Conservation (phyloP, 768 basidiomycete species). For the Mycena amicta region DNA sequence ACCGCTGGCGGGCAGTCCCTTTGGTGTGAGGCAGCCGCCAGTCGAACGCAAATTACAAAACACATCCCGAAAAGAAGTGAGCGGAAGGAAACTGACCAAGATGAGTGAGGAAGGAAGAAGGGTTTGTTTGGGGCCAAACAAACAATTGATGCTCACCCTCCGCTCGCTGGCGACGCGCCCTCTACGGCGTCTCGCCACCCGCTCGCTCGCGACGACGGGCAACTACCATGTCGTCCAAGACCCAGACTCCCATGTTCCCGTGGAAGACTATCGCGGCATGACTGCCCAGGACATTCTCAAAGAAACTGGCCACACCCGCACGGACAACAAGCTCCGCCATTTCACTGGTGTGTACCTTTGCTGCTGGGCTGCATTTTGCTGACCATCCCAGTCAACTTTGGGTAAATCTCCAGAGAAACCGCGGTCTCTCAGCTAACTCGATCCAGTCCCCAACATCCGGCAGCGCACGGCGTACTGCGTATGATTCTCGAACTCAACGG, state of each 20-base stretch:
- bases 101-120: constrained; percentile 2
- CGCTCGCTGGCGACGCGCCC: constrained; percentile 20
- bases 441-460: constrained; percentile 91
- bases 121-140: neutral
- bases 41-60: constrained; percentile 92
- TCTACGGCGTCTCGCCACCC: constrained; percentile 11
- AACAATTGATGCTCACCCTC: neutral
- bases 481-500: constrained; percentile 98
- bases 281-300: constrained; percentile 77
- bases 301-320: constrained; percentile 63
- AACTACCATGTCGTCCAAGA: constrained; percentile 19
- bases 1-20: constrained; percentile 77
- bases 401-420: constrained; percentile 52
- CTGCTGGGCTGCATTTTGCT: neutral
- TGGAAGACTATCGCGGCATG: constrained; percentile 85
- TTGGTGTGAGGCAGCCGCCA: constrained; percentile 58
- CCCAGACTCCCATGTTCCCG: constrained; percentile 38
- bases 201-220: constrained; percentile 7
- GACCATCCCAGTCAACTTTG: constrained; percentile 82
- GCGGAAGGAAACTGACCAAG: constrained; percentile 8
- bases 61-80: constrained; percentile 47
- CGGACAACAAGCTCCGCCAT: constrained; percentile 85
- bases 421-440: neutral
- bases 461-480: constrained; percentile 96
- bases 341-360: constrained; percentile 73